Percentiles rank a stretch among this genome's conserved stretches.
These are phyloP conservation scores for Pichia sp. DNA, from an alignment of 1,139 yeast species.

Conservation along the genomic window DNA sequence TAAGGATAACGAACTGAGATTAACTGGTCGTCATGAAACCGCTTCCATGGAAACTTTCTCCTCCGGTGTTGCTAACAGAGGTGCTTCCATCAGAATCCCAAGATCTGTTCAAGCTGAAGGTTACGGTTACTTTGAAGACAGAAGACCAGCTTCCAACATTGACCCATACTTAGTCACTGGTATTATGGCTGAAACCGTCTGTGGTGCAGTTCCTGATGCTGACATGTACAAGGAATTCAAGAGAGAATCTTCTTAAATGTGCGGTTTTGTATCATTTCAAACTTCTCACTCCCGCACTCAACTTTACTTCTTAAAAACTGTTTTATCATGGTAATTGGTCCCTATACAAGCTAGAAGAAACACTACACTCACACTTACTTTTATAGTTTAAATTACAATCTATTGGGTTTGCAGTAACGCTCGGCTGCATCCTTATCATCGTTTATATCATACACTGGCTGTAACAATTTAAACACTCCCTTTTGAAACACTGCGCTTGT, in stretches of 20 bases:
- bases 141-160: constrained; percentile 99
- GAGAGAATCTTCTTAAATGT: constrained; percentile 49
- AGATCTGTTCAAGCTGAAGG: constrained; percentile 98
- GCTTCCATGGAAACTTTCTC: constrained; percentile 89
- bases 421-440: too few relatives aligned
- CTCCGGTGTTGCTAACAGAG: constrained; percentile 99
- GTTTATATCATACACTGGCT: too few relatives aligned
- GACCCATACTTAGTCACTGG: constrained; percentile 99
- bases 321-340: too few relatives aligned
- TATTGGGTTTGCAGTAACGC: too few relatives aligned
- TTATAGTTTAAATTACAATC: too few relatives aligned
- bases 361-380: too few relatives aligned
- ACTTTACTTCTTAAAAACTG: too few relatives aligned
- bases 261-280: too few relatives aligned
- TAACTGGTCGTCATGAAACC: constrained; percentile 98
- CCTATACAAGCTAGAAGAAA: too few relatives aligned
- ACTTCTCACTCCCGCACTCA: too few relatives aligned
- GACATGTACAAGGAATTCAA: constrained; percentile 88
- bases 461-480: too few relatives aligned
- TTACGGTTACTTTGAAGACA: constrained; percentile 96
- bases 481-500: too few relatives aligned
- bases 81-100: constrained; percentile 98
- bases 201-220: constrained; percentile 93
- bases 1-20: constrained; percentile 87
- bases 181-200: constrained; percentile 93